Evolutionary conservation across 768 basidiomycete species (phyloP), one percentile per base, ranked within the genome.

Genomic region (Nidularia pulvinata): DNA sequence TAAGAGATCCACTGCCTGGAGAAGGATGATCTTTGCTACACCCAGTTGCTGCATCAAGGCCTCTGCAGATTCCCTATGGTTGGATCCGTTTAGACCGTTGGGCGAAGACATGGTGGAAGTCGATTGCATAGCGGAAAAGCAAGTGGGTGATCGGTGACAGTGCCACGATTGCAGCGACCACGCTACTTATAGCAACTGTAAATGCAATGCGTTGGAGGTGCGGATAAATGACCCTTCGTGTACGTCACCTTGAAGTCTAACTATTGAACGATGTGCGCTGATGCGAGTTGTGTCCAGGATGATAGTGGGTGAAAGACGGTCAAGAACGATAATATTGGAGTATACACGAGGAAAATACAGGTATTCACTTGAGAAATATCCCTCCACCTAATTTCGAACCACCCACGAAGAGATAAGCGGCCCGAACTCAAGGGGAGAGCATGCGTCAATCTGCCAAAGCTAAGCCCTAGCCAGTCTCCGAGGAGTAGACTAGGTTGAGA

Each of bases 381-480:
- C 77, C 87, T 87, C 83, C 72, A 70, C 88, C 82, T 75, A 92
- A 93, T 91, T 93, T 87, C 88, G 83, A 77, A 77, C 74, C 72
- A 74, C 82, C 82, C 84, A 84, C 72, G 57, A 55, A 65, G 50
- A 63, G 56, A 67, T 74, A 72, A 78, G 78, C 67, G 65, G 72
- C 65, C 77, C 88, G 85, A 90, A 91, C 89, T 91, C 89, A 90
- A 89, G 81, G 88, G 71, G 79, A 87, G 86, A 70, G 72, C 69
- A 57, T 46, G 39, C 16, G 51, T 81, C 65, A 35, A 53, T 89
- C 80, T 92, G 57, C 81, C 88, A 89, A 84, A 85, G 80, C 65
- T 72, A 62, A 61, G 56, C 77, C 80, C 75, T 46, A 57, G 65
- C 66, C 70, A 66, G 55, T 60, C 60, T 55, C 50, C 49, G 57